phyloP scores from a whole-genome alignment of 305 asterid species.

The Fraxinus nigra region DNA sequence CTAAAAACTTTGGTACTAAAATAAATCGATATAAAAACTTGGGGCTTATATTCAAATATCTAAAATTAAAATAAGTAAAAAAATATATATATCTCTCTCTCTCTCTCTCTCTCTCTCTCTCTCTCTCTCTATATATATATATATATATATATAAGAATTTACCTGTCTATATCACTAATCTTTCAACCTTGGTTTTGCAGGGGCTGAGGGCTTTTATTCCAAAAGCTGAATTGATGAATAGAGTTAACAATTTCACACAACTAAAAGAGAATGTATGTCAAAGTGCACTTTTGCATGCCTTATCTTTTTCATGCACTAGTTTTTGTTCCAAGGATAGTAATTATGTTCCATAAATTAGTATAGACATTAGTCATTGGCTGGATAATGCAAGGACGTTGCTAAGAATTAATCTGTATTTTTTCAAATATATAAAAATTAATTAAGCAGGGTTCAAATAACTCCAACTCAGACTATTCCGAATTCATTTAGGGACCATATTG shows the following conservation, averaged over 20 bases:
- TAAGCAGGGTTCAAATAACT: not conserved
- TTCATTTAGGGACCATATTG: not conserved
- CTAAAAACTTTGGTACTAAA: too few species aligned
- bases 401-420: not conserved
- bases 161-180: not conserved
- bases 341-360: not conserved
- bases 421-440: not conserved
- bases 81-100: too few species aligned
- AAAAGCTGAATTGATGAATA: constrained; percentile 78
- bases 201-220: constrained; percentile 94
- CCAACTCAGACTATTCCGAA: not conserved
- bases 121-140: not conserved
- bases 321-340: not conserved
- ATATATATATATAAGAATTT: not conserved
- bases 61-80: too few species aligned
- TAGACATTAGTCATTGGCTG: not conserved
- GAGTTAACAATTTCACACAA: constrained; percentile 68
- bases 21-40: too few species aligned
- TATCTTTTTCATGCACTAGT: constrained; percentile 5
- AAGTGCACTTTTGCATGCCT: constrained; percentile 16
- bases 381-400: not conserved
- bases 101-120: not conserved
- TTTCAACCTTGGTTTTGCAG: constrained; percentile 43
- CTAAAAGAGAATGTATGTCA: constrained; percentile 72
- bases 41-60: too few species aligned